Base-by-base conservation (phyloP, 2,329 filamentous ascomycete genomes). In the Colletotrichum aenigma region DNA sequence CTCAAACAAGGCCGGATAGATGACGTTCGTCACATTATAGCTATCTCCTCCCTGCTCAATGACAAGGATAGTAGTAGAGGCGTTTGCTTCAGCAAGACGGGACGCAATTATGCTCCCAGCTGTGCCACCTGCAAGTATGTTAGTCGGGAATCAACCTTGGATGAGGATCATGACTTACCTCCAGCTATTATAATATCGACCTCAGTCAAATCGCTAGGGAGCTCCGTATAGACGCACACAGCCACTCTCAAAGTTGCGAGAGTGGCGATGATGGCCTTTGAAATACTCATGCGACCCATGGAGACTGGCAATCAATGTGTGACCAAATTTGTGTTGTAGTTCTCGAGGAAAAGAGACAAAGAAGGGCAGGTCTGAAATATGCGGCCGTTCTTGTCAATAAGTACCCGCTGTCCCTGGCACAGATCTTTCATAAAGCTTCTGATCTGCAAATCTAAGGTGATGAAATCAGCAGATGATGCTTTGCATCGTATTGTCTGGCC, bases 11-110 rank as follows among this genome's bases (percentile, higher is more conserved):
- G 78, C 79, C 1, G 81, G 79, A 13, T 78, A 79, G 28, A 79
- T 66, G n/a, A 83, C 76, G 15, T 75, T 76, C 0, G 79, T 78
- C 12, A 80, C 77, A 8, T 82, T 71, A 10, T 78, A 77, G 26
- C 82, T 82, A 65, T 81, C 79, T 21, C 64, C 75, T 6, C 82
- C 82, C 43, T 75, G 76, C 61, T 84, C 82, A 34, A 83, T 73
- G 28, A 83, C 43, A 6, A 84, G 75, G 9, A 83, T 80, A 2
- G 79, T 79, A 15, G 82, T 55, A n/a, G 58, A 67, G 1, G 82
- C 78, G 32, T 81, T 77, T 6, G 79, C 79, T 55, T 81, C 76
- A 6, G 81, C 78, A 1, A 83, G 77, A 6, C 82, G 76, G 5
- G 78, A 76, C 7, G 82, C 81, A 4, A 79, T 72, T 13, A 83